Conservation (phyloP, 1,284 basidiomycete genomes). For the Ustilago curta region DNA sequence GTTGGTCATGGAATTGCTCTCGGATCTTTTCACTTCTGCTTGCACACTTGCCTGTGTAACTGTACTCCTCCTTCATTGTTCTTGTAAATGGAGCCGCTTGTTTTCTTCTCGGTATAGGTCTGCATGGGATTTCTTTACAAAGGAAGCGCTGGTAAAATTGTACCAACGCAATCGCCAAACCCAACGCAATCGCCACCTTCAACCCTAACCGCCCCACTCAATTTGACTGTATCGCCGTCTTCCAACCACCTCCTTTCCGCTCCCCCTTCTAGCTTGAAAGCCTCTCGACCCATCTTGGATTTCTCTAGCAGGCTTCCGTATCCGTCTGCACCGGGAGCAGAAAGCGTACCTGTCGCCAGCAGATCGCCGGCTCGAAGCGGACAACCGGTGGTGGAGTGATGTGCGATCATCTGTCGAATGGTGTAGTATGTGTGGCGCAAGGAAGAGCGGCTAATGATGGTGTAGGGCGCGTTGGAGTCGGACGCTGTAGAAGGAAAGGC, state of each 20-base stretch:
- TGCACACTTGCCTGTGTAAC: too few species aligned
- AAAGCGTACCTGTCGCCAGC: slow-evolving; percentile 44
- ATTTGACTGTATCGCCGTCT: slow-evolving; percentile 28
- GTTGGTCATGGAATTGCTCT: neutral
- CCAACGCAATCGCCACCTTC: slow-evolving; percentile 9
- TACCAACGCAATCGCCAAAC: slow-evolving; percentile 31
- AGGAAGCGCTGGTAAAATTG: slow-evolving; percentile 21
- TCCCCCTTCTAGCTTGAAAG: slow-evolving; percentile 6
- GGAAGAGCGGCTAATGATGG: slow-evolving; percentile 13
- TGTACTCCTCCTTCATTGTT: neutral
- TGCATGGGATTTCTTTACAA: neutral
- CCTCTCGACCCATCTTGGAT: slow-evolving; percentile 5
- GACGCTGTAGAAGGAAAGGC: neutral
- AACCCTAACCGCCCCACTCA: neutral
- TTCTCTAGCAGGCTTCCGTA: slow-evolving; percentile 35
- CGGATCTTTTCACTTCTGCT: neutral
- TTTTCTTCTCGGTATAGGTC: neutral
- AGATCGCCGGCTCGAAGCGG: slow-evolving; percentile 31
- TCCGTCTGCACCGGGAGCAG: slow-evolving; percentile 22
- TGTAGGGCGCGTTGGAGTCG: neutral
- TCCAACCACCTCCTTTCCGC: slow-evolving; percentile 25
- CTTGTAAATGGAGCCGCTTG: neutral
- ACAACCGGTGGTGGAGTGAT: slow-evolving; percentile 48
- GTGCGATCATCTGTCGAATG: slow-evolving; percentile 43
- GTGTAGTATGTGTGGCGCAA: slow-evolving; percentile 47